Conservation (phyloP, 306 rosid species). For the Notholithocarpus densiflorus region DNA sequence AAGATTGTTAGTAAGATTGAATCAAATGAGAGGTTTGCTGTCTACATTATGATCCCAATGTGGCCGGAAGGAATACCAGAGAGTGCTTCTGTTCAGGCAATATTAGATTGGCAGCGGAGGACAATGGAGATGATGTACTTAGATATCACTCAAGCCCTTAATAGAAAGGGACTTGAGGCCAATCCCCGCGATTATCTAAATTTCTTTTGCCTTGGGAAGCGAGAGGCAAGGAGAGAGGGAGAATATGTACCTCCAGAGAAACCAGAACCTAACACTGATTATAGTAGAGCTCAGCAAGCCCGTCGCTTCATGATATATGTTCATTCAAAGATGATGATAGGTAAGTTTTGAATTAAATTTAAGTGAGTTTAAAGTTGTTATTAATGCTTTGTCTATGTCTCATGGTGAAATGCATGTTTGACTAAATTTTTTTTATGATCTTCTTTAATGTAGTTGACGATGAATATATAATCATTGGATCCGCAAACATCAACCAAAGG, state of each 20-base stretch:
- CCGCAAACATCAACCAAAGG: constrained; percentile 87
- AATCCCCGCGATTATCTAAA: constrained; percentile 62
- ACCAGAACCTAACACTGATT: constrained; percentile 61
- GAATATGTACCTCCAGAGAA: constrained; percentile 51
- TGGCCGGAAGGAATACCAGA: constrained; percentile 95
- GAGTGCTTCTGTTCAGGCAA: constrained; percentile 79
- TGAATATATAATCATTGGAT: constrained; percentile 87
- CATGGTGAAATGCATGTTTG: not conserved
- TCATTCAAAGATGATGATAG: constrained; percentile 98
- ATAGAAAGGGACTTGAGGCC: constrained; percentile 35
- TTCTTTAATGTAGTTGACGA: constrained; percentile 58
- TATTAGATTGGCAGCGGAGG: constrained; percentile 80
- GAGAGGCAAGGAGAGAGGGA: constrained; percentile 23
- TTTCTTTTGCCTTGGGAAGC: constrained; percentile 83
- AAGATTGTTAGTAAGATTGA: constrained; percentile 89
- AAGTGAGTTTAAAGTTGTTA: not conserved
- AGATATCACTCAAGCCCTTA: constrained; percentile 59
- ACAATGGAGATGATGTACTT: constrained; percentile 88
- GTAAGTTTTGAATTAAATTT: constrained; percentile 26
- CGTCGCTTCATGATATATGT: constrained; percentile 92
- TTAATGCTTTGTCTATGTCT: too few species aligned
- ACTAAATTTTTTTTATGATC: too few species aligned
- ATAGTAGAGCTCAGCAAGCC: constrained; percentile 52
- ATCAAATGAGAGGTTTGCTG: constrained; percentile 64
- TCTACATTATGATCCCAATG: constrained; percentile 80